Conservation (phyloP, 2,329 filamentous ascomycete species). For the Colletotrichum sp. region DNA sequence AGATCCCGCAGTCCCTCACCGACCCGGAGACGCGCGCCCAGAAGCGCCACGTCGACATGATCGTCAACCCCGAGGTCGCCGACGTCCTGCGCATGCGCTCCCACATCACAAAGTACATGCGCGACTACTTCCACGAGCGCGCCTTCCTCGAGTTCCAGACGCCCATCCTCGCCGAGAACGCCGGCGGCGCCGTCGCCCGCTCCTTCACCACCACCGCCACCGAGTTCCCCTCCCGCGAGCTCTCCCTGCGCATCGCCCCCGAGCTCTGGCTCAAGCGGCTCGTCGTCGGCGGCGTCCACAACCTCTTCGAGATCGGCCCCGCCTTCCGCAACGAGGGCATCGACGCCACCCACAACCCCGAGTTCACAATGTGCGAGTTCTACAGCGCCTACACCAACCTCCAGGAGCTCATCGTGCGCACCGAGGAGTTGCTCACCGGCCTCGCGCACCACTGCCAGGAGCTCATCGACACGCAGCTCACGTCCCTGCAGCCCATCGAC, state of each 20-base stretch:
- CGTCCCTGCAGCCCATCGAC: conserved; percentile 52
- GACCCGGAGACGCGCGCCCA: conserved; percentile 76
- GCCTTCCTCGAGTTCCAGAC: conserved; percentile 90
- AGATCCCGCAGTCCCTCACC: conserved; percentile 73
- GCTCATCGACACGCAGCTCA: conserved; percentile 49
- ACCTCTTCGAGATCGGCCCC: conserved; percentile 91
- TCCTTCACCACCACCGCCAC: conserved; percentile 84
- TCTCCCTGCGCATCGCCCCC: conserved; percentile 87
- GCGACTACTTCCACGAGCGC: conserved; percentile 73
- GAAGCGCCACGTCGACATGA: conserved; percentile 84
- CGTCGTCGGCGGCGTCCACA: conserved; percentile 86
- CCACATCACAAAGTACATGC: conserved; percentile 74
- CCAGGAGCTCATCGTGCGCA: conserved; percentile 74
- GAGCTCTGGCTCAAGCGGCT: conserved; percentile 95
- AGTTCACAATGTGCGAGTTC: conserved; percentile 98
- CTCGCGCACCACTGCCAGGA: conserved; percentile 58
- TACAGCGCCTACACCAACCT: conserved; percentile 87
- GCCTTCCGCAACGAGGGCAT: conserved; percentile 93
- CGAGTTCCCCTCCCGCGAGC: conserved; percentile 72
- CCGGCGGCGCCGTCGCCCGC: conserved; percentile 86
- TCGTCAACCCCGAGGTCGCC: conserved; percentile 72
- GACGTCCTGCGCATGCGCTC: conserved; percentile 78
- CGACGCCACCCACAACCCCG: conserved; percentile 92
- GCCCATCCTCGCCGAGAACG: conserved; percentile 81
- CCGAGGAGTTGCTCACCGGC: conserved; percentile 71